These are phyloP conservation scores for Tricholoma sp. DNA, from an alignment of 768 basidiomycete species.

Conservation along the genomic window DNA sequence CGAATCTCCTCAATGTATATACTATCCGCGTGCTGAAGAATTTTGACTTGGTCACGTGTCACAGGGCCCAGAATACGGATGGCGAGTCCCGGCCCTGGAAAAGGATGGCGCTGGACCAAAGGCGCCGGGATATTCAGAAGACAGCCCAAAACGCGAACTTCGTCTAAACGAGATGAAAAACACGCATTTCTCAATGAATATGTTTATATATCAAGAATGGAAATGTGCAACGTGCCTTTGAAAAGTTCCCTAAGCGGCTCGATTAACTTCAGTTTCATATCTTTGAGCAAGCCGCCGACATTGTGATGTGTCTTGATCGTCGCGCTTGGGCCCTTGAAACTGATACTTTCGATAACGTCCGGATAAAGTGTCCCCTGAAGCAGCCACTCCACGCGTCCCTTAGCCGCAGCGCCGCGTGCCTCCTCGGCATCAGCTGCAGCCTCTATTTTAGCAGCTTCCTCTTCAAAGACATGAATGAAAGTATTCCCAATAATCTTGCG, in stretches of 20 bases:
- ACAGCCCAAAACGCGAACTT: conserved; percentile 89
- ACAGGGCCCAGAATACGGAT: conserved; percentile 97
- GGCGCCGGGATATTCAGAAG: conserved; percentile 88
- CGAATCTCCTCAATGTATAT: conserved; percentile 99
- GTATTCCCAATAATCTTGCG: conserved; percentile 99
- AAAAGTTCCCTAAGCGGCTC: conserved; percentile 96
- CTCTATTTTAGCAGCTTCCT: conserved; percentile 88
- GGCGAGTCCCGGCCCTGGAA: conserved; percentile 97
- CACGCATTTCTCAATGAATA: background rate
- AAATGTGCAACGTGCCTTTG: conserved; percentile 64
- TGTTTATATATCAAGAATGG: background rate
- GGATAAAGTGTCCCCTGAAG: conserved; percentile 98
- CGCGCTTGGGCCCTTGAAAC: conserved; percentile 97
- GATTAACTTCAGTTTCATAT: conserved; percentile 99
- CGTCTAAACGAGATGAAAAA: conserved; percentile 50
- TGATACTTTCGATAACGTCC: conserved; percentile 98
- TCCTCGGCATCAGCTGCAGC: conserved; percentile 74
- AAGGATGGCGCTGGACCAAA: conserved; percentile 94
- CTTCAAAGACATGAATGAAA: conserved; percentile 96
- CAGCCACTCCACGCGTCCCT: conserved; percentile 95
- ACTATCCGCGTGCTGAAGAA: conserved; percentile 85
- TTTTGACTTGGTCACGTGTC: conserved; percentile 86
- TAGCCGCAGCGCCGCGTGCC: conserved; percentile 56
- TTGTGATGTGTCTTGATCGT: conserved; percentile 99
- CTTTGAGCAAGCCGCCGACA: conserved; percentile 90